These are phyloP conservation scores for Cladosporium oxysporum DNA, from an alignment of 2,329 filamentous ascomycete genomes.

Conservation along the genomic window DNA sequence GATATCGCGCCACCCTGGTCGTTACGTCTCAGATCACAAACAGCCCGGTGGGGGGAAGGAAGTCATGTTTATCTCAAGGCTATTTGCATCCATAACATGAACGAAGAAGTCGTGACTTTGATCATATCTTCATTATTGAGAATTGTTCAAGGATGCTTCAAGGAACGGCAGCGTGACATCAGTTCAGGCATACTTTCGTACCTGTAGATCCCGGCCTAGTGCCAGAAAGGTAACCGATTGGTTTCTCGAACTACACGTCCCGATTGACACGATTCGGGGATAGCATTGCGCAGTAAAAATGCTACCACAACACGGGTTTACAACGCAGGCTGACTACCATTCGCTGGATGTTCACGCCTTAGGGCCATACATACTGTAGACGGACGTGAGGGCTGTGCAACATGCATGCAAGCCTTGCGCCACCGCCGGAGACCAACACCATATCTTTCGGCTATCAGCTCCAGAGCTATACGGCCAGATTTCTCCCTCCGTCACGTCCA, in stretches of 20 bases:
- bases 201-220: not conserved
- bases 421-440: not conserved
- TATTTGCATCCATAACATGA: not conserved
- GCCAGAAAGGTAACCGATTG: not conserved
- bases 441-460: not conserved
- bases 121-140: not conserved
- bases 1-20: conserved; percentile 12
- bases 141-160: not conserved
- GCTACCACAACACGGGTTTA: not conserved
- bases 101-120: not conserved
- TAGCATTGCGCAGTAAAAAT: not conserved
- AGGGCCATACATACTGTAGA: not conserved
- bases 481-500: not conserved
- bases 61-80: not conserved
- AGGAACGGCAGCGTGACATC: not conserved
- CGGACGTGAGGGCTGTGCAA: not conserved
- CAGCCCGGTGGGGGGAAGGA: not conserved
- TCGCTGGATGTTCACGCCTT: not conserved
- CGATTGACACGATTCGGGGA: not conserved
- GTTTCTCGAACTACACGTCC: not conserved
- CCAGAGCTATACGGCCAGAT: not conserved
- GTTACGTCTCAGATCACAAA: conserved; percentile 15
- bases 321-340: not conserved
- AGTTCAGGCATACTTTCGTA: not conserved
- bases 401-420: not conserved